Evolutionary conservation across 2,329 filamentous ascomycete genomes (phyloP), one percentile per base, ranked within the genome.

Genomic region (Fusarium siculi): DNA sequence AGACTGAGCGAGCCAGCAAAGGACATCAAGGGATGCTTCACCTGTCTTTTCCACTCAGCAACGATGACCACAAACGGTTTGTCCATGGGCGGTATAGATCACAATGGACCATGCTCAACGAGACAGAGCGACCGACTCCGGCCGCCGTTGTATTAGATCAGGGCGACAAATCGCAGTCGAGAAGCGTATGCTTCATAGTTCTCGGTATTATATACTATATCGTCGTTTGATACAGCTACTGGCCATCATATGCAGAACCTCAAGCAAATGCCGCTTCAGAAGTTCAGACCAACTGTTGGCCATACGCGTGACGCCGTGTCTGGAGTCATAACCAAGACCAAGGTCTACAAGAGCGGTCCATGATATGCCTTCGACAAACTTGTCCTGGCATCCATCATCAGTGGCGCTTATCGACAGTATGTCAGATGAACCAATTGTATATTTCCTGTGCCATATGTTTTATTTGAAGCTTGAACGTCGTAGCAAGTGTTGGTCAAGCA

Each of bases 211-310:
- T 50, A 47, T 32, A 16, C 9, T 49, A 32, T 37, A 36, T 47
- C 19, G 36, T 18, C 28, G 30, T 34, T 16, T 23, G 36, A 46
- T 18, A 34, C 28, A 57, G 12, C 18, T 42, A 64, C 12, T 64
- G 65, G 65, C 19, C 11, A 52, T 23, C 32, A 43, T 42, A n/a
- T 28, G 18, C 36, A 47, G 15, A 52, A 28, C n/a, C 50, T 53
- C 36, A 40, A 69, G 28, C 44, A 69, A 58, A 37, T 36, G 66
- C 66, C 42, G 28, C 23, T 23, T 34, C n/a, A 28, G 36, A 69
- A 47, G 37, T n/a, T 47, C 32, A 34, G 52, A 30, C 34, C 50
- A 37, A n/a, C 18, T 21, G 36, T 21, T n/a, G 39, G 30, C 30
- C 28, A 44, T 52, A 14, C 34, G n/a, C 16, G 23, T 21, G 37